Conservation (phyloP, 306 rosid species). For the Datisca glomerata region DNA sequence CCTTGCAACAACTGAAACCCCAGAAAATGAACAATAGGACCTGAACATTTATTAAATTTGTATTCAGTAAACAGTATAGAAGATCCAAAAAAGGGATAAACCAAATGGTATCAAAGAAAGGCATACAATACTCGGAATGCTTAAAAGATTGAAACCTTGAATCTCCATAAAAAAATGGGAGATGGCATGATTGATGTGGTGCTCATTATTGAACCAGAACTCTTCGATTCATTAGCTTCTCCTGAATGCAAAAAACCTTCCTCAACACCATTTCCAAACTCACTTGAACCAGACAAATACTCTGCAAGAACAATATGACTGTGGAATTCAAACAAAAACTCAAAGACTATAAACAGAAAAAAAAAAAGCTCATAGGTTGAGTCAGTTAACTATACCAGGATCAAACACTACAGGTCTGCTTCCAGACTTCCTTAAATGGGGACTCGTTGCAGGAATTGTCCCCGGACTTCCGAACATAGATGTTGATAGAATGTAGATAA, state of each 20-base stretch:
- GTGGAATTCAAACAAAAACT: too few relatives aligned
- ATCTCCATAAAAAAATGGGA: constrained; percentile 77
- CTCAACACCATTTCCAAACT: constrained; percentile 57
- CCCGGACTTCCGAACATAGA: constrained; percentile 79
- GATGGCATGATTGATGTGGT: constrained; percentile 62
- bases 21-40: constrained; percentile 65
- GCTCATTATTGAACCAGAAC: constrained; percentile 25
- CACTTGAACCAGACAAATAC: constrained; percentile 33
- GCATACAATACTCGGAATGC: too few relatives aligned
- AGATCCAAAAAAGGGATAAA: background rate
- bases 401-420: constrained; percentile 76
- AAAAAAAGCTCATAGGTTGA: too few relatives aligned
- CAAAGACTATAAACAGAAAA: too few relatives aligned
- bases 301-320: constrained; percentile 12
- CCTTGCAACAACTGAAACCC: constrained; percentile 95
- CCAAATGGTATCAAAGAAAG: constrained; percentile 6
- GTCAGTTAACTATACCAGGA: constrained; percentile 53
- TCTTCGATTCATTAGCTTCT: constrained; percentile 43
- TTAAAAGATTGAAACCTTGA: too few relatives aligned
- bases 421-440: constrained; percentile 93
- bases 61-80: background rate
- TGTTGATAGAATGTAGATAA: constrained; percentile 26
- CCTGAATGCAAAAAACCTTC: constrained; percentile 37
- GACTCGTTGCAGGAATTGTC: constrained; percentile 59
- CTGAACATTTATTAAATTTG: constrained; percentile 43